phyloP scores from a whole-genome alignment of 2,329 filamentous ascomycete genomes.

The Fusarium dimerum region DNA sequence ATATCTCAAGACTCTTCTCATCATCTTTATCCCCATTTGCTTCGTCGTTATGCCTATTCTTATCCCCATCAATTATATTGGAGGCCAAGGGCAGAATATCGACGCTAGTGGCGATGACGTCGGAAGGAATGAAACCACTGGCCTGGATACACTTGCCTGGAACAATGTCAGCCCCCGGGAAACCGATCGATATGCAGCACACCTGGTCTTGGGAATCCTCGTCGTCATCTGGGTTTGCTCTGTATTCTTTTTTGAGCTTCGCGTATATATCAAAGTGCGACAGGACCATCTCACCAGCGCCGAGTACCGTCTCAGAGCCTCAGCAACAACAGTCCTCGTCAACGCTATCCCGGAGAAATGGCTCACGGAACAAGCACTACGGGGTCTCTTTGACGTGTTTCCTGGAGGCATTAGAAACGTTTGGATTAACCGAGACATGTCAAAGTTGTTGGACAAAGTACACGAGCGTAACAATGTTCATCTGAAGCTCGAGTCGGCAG shows the following conservation, averaged over 20 bases:
- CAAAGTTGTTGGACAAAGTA: slow-evolving; percentile 82
- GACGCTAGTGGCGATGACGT: slow-evolving; percentile 37
- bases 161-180: slow-evolving; percentile 74
- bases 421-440: slow-evolving; percentile 92
- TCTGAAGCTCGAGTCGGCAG: slow-evolving; percentile 71
- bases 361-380: slow-evolving; percentile 79
- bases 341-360: slow-evolving; percentile 89
- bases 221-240: slow-evolving; percentile 84
- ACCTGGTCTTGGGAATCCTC: slow-evolving; percentile 75
- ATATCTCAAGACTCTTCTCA: slow-evolving; percentile 74
- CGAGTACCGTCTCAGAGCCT: slow-evolving; percentile 89
- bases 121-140: slow-evolving; percentile 43
- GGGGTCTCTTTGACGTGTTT: slow-evolving; percentile 90
- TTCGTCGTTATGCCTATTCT: slow-evolving; percentile 79
- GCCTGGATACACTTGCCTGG: slow-evolving; percentile 83
- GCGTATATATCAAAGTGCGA: slow-evolving; percentile 86
- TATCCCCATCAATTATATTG: slow-evolving; percentile 79
- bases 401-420: slow-evolving; percentile 93
- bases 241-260: slow-evolving; percentile 83
- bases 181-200: slow-evolving; percentile 76
- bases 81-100: slow-evolving; percentile 63
- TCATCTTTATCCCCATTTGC: slow-evolving; percentile 88
- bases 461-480: slow-evolving; percentile 73
- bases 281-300: slow-evolving; percentile 95
- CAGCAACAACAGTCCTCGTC: slow-evolving; percentile 92